Evolutionary conservation across 2,329 filamentous ascomycete genomes (phyloP).

Genomic region (Hypoxylon sp.): DNA sequence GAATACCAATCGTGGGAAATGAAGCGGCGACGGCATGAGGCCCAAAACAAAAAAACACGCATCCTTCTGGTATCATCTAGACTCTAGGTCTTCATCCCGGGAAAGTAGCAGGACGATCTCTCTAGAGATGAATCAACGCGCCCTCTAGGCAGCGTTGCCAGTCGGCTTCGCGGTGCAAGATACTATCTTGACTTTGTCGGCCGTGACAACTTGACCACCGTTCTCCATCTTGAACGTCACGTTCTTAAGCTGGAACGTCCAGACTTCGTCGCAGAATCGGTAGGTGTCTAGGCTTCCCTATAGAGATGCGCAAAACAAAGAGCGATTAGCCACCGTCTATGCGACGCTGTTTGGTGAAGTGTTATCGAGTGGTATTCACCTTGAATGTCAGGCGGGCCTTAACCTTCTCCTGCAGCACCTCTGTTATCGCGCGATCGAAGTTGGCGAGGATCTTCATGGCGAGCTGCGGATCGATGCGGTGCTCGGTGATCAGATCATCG

Average conservation of each 20-base stretch:
- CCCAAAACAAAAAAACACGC: neutral
- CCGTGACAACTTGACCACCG: constrained; percentile 77
- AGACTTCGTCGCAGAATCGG: constrained; percentile 99
- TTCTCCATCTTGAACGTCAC: constrained; percentile 99
- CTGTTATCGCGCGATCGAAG: constrained; percentile 94
- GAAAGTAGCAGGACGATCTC: neutral
- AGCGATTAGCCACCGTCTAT: constrained; percentile 11
- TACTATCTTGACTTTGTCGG: constrained; percentile 98
- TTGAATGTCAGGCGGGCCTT: constrained; percentile 95
- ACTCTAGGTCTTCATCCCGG: neutral
- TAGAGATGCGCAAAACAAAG: constrained; percentile 2
- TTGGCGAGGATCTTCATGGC: constrained; percentile 98
- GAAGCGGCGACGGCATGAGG: neutral
- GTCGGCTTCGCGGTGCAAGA: constrained; percentile 89
- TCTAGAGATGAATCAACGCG: neutral
- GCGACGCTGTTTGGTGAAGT: neutral
- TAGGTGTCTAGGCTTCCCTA: constrained; percentile 98
- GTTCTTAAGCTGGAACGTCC: constrained; percentile 99
- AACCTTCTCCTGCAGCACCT: constrained; percentile 92
- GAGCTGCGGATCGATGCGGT: constrained; percentile 96
- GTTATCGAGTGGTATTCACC: constrained; percentile 66
- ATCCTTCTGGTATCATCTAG: constrained; percentile 1
- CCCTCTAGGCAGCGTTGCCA: constrained; percentile 41
- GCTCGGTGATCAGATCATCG: constrained; percentile 94
- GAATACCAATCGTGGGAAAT: neutral